These are phyloP conservation scores for Entoloma clypeatum DNA, from an alignment of 1,284 basidiomycete genomes.

Conservation along the genomic window DNA sequence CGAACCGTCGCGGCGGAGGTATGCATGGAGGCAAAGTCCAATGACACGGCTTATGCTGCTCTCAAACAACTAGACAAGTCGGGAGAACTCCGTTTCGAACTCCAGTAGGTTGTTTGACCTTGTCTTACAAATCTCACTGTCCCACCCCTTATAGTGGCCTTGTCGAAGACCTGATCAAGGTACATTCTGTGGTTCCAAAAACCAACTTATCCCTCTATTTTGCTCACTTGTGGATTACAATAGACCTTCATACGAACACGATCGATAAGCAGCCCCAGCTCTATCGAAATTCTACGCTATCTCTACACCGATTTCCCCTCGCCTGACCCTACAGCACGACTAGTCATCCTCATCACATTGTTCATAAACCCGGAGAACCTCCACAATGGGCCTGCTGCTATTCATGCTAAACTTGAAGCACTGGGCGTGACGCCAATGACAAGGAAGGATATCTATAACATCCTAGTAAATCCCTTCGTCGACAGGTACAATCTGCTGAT, in stretches of 20 bases:
- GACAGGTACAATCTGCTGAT: slow-evolving; percentile 52
- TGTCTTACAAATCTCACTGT: slow-evolving; percentile 5
- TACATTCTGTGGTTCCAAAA: slow-evolving; percentile 22
- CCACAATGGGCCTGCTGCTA: slow-evolving; percentile 28
- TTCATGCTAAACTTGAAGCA: slow-evolving; percentile 44
- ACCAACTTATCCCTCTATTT: background rate
- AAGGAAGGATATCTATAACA: slow-evolving; percentile 52
- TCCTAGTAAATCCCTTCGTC: slow-evolving; percentile 66
- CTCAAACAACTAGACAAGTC: slow-evolving; percentile 60
- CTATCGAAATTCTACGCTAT: slow-evolving; percentile 50
- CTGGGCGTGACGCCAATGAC: slow-evolving; percentile 53
- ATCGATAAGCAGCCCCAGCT: slow-evolving; percentile 50
- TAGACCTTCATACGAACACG: slow-evolving; percentile 68
- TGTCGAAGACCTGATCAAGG: slow-evolving; percentile 61
- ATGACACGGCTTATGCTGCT: slow-evolving; percentile 62
- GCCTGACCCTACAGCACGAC: slow-evolving; percentile 52
- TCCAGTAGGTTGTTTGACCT: slow-evolving; percentile 40
- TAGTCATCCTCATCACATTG: slow-evolving; percentile 62
- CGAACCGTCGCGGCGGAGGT: slow-evolving; percentile 75
- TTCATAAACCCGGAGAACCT: slow-evolving; percentile 49
- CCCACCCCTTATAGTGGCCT: slow-evolving; percentile 38
- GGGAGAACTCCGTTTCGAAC: slow-evolving; percentile 57
- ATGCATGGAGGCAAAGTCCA: slow-evolving; percentile 71
- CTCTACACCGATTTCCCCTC: slow-evolving; percentile 64
- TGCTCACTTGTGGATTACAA: background rate